Evolutionary conservation across 139 green algal species (phyloP).

Genomic region (Eudorina sp.): DNA sequence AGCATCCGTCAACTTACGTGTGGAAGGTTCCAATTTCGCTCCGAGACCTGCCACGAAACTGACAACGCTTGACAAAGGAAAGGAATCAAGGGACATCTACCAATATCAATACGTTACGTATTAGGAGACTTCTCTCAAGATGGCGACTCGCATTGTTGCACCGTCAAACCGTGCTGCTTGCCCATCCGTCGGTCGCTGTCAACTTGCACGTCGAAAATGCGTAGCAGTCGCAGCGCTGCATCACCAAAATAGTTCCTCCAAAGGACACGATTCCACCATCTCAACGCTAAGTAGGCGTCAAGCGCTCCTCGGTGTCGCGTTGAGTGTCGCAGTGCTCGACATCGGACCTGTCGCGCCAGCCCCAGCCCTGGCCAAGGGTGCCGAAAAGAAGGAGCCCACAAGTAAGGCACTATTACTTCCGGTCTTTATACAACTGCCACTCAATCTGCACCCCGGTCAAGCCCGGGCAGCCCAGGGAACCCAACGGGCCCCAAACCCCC

Average conservation of each 20-base stretch:
- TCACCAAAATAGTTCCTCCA: background rate
- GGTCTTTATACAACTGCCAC: too few species aligned
- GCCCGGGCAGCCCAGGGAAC: too few species aligned
- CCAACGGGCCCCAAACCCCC: too few species aligned
- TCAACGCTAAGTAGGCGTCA: background rate
- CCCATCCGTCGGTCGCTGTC: background rate
- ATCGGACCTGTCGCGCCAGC: background rate
- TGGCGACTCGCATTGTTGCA: background rate
- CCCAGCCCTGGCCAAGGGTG: background rate
- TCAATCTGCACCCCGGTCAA: too few species aligned
- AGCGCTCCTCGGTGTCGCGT: background rate
- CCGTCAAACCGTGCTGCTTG: background rate
- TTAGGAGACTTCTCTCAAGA: background rate
- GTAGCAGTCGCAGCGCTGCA: background rate
- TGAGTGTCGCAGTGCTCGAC: background rate
- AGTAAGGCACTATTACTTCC: too few species aligned
- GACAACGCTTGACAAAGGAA: background rate
- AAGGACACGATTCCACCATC: background rate
- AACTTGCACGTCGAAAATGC: background rate
- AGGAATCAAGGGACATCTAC: background rate
- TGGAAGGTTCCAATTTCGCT: background rate
- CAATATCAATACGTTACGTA: background rate
- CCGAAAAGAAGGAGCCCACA: constrained; percentile 9
- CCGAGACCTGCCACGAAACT: background rate
- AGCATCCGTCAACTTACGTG: too few species aligned